Base-by-base conservation (phyloP, 2,329 filamentous ascomycete species). In the Rhinocladiella mackenziei region DNA sequence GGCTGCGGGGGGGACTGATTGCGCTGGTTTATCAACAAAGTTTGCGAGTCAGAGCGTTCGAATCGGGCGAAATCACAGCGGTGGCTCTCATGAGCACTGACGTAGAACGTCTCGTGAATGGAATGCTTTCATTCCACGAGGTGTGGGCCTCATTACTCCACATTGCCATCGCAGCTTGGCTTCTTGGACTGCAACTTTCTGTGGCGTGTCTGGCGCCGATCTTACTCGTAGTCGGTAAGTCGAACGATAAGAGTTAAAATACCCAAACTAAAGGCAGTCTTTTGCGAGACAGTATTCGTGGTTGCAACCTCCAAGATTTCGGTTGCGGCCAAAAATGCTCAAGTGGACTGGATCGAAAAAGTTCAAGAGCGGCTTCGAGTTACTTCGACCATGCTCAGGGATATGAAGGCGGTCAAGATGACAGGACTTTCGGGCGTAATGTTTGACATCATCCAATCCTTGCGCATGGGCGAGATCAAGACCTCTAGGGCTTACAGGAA, bases 321-420 rank as follows among this genome's bases (percentile, higher is more conserved):
- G n/a, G n/a, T n/a, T n/a, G n/a, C n/a, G n/a, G n/a, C 66, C 14
- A 48, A 61, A 2, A 58, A 59, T 3, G 50, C 44, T 10, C 72
- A 75, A 44, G 66, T 65, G 4, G 54, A 60, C 11, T 77, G 74
- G 74, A 64, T 76, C 23, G 62, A 70, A 33, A 72, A 72, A 7
- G 73, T 75, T 11, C 66, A 77, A 53, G 61, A 61, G 18, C 68
- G 74, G 2, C 69, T 77, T 14, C 69, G 66, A 4, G 66, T 68
- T 11, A 77, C 73, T 0, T 63, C 70, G 4, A 65, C 65, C 3
- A 69, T 74, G 51, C 60, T 77, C 1, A 66, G 65, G 3, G 69
- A 67, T 13, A 75, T 77, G 61, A 76, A 74, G 51, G 69, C 67
- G 13, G 64, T 76, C 43, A 77, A 75, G 50, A 67, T 76, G 41